These are phyloP conservation scores for Camellia lanceoleosa DNA, from an alignment of 148 eudicot species.

Conservation along the genomic window DNA sequence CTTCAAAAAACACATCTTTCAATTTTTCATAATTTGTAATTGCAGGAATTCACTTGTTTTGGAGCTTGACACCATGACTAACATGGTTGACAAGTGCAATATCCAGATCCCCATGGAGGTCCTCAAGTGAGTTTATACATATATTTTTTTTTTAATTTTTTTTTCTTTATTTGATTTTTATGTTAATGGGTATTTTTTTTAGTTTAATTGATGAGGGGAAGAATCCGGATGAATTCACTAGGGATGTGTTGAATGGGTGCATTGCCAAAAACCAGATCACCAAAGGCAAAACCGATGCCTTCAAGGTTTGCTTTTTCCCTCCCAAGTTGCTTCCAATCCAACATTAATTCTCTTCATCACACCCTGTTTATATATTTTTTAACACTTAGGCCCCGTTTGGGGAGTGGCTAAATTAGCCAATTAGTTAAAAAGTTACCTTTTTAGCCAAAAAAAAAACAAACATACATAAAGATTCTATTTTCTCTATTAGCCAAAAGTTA, in stretches of 20 bases:
- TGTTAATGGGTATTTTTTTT: neutral
- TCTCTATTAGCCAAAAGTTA: too few relatives aligned
- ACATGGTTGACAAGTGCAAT: slow-evolving; percentile 61
- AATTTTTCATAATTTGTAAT: neutral
- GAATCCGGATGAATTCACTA: slow-evolving; percentile 78
- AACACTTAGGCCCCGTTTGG: too few relatives aligned
- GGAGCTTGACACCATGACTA: slow-evolving; percentile 77
- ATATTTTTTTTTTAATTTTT: neutral
- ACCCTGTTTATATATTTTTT: neutral
- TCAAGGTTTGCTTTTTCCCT: slow-evolving; percentile 47
- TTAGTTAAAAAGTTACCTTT: too few relatives aligned
- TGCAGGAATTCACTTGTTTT: slow-evolving; percentile 51
- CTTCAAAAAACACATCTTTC: neutral
- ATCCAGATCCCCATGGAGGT: slow-evolving; percentile 83
- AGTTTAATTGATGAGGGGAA: slow-evolving; percentile 84
- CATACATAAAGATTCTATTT: too few relatives aligned
- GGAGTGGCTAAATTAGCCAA: too few relatives aligned
- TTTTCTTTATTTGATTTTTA: neutral
- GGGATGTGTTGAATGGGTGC: slow-evolving; percentile 69
- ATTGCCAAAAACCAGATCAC: slow-evolving; percentile 71
- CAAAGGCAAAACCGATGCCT: slow-evolving; percentile 78
- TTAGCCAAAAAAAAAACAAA: too few relatives aligned
- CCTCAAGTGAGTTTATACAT: slow-evolving; percentile 49
- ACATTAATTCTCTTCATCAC: neutral
- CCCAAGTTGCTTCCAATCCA: neutral